A percentile compares a stretch with the other conserved stretches of the same genome.
These are phyloP conservation scores for Botrytis byssoidea DNA, from an alignment of 2,329 filamentous ascomycete species.

Conservation along the genomic window DNA sequence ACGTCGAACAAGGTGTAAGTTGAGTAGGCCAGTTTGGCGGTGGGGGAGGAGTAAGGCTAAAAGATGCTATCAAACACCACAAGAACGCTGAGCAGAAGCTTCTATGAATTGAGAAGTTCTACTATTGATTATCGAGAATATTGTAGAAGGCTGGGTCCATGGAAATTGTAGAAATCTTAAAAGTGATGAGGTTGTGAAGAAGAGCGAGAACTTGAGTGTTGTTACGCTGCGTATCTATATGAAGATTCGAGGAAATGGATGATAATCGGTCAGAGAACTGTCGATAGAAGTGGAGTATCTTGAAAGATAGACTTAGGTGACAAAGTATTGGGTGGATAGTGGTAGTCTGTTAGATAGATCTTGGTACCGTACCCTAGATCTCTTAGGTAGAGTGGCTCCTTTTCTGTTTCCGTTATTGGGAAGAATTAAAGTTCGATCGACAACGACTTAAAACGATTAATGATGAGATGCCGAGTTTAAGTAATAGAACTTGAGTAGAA, in stretches of 20 bases:
- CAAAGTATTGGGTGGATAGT: conserved; percentile 16
- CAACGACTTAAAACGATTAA: conserved; percentile 12
- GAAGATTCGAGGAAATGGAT: conserved; percentile 2
- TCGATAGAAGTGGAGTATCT: conserved; percentile 2
- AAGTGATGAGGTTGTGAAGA: neutral
- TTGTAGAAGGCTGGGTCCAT: conserved; percentile 23
- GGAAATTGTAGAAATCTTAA: conserved; percentile 12
- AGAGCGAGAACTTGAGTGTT: neutral
- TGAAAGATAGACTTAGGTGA: conserved; percentile 3
- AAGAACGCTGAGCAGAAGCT: neutral
- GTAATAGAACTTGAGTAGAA: conserved; percentile 16
- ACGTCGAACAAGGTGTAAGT: conserved; percentile 39
- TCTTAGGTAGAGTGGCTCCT: conserved; percentile 3
- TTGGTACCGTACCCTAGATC: conserved; percentile 10
- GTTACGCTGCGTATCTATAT: conserved; percentile 10
- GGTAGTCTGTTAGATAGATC: conserved; percentile 7
- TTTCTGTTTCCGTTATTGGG: conserved; percentile 5
- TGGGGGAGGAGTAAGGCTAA: conserved; percentile 21
- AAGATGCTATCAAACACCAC: conserved; percentile 8
- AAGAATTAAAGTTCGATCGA: conserved; percentile 10
- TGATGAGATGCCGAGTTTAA: conserved; percentile 18
- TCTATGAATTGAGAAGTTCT: conserved; percentile 10
- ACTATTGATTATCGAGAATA: conserved; percentile 6
- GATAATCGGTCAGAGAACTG: conserved; percentile 2
- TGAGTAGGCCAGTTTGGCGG: conserved; percentile 41